Conservation (phyloP, 2,329 filamentous ascomycete genomes). For the Scedosporium dehoogii region DNA sequence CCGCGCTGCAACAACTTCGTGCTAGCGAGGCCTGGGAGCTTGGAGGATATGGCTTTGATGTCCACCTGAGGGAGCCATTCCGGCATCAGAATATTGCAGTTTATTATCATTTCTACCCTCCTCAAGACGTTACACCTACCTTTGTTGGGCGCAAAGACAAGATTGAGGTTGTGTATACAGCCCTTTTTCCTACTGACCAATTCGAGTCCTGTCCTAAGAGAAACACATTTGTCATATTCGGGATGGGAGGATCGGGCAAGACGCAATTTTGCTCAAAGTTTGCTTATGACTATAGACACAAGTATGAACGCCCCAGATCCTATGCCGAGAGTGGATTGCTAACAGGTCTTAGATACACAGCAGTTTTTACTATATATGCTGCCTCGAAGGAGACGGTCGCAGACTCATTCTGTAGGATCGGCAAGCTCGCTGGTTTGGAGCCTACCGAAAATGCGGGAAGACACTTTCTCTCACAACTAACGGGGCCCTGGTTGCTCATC, state of each 20-base stretch:
- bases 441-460: conserved; percentile 4
- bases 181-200: too few species aligned
- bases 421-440: conserved; percentile 5
- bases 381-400: conserved; percentile 1
- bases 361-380: conserved; percentile 8
- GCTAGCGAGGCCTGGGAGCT: background rate
- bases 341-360: background rate
- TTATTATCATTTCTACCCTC: conserved; percentile 2
- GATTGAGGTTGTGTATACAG: too few species aligned
- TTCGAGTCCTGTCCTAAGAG: background rate
- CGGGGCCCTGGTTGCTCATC: conserved; percentile 3
- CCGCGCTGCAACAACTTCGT: background rate
- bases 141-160: background rate
- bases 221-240: conserved; percentile 6
- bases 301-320: conserved; percentile 2
- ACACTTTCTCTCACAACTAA: conserved; percentile 5
- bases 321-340: background rate
- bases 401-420: conserved; percentile 4
- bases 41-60: background rate
- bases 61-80: background rate
- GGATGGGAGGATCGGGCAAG: conserved; percentile 10
- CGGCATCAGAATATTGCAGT: background rate
- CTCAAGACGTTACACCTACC: background rate
- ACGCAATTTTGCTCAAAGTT: conserved; percentile 10
- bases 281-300: conserved; percentile 7